Evolutionary conservation across 345 rosid genomes (phyloP).

Genomic region (Corchorus capsularis): DNA sequence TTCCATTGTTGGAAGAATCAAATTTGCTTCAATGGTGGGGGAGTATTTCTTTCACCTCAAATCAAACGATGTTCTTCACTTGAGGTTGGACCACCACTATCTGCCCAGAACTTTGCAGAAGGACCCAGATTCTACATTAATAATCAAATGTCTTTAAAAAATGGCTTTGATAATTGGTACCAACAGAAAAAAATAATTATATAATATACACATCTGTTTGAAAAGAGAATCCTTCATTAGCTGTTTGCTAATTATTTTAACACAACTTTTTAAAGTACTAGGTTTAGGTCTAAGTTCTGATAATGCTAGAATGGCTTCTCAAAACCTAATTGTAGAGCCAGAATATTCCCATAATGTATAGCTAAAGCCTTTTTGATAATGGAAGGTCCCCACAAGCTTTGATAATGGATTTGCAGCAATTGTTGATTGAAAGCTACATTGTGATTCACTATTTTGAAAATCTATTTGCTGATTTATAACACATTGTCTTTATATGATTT

Average conservation of each 20-base stretch:
- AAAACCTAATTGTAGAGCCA: not conserved
- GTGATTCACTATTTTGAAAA: not conserved
- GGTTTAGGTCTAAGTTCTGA: not conserved
- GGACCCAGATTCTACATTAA: not conserved
- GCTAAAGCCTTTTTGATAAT: not conserved
- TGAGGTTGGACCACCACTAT: conserved; percentile 18
- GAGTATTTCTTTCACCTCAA: not conserved
- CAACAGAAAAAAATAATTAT: not conserved
- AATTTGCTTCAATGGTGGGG: not conserved
- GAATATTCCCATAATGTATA: not conserved
- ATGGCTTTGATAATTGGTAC: not conserved
- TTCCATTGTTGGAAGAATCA: not conserved
- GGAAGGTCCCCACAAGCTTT: not conserved
- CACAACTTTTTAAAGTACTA: not conserved
- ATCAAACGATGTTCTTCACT: not conserved
- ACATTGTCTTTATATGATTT: not conserved
- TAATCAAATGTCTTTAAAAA: not conserved
- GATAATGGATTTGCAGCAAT: not conserved
- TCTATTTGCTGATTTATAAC: not conserved
- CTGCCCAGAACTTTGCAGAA: conserved; percentile 11
- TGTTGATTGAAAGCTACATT: not conserved
- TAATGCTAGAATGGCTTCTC: not conserved
- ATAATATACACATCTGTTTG: not conserved
- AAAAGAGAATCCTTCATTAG: not conserved
- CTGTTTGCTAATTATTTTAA: not conserved